A percentile compares a stretch with the other conserved stretches of the same genome.
These are phyloP conservation scores for Ceratobasidium sp. DNA, from an alignment of 1,284 basidiomycete species.

Conservation along the genomic window DNA sequence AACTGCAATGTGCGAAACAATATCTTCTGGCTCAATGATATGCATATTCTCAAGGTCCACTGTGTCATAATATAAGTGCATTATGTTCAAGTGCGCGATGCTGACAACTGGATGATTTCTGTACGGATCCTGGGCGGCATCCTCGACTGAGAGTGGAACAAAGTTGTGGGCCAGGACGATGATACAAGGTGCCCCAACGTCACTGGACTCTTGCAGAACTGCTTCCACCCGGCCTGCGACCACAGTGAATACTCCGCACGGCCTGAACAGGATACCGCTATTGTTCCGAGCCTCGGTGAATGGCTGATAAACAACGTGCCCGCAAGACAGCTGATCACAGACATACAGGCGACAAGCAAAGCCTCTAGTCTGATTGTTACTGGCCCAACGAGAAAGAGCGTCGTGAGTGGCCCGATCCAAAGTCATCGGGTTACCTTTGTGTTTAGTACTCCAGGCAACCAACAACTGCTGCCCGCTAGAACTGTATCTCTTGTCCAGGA, in stretches of 20 bases:
- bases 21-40: conserved; percentile 1
- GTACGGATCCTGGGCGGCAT: not conserved
- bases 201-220: not conserved
- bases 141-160: not conserved
- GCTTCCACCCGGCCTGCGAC: not conserved
- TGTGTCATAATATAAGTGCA: not conserved
- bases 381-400: not conserved
- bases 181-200: not conserved
- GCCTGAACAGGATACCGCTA: not conserved
- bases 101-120: not conserved
- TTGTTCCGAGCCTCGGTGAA: not conserved
- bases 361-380: not conserved
- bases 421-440: not conserved
- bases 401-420: not conserved
- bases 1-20: conserved; percentile 1
- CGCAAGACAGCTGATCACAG: not conserved
- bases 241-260: not conserved
- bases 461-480: not conserved
- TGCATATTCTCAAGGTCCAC: not conserved
- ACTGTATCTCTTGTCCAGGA: not conserved
- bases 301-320: conserved; percentile 5
- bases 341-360: not conserved
- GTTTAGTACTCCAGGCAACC: not conserved
- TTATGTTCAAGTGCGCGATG: not conserved
- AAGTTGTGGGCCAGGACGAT: not conserved